These are phyloP conservation scores for Globisporangium yorkense DNA, from an alignment of 352 stramenopile genomes.

Conservation along the genomic window DNA sequence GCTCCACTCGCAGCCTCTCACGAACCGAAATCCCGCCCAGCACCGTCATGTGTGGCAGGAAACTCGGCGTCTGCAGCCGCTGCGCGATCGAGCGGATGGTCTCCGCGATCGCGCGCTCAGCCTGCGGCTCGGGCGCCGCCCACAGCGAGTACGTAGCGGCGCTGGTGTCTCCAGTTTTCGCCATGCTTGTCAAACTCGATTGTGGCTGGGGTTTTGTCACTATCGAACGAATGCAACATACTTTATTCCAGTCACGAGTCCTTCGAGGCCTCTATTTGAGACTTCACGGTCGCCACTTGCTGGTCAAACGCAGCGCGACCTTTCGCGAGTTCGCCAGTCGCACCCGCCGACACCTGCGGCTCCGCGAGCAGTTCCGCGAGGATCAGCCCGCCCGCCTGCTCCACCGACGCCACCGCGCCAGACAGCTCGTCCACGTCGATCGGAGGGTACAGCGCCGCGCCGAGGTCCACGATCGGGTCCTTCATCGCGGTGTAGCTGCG, in stretches of 20 bases:
- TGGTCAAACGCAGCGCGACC: slow-evolving; percentile 48
- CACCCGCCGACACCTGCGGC: slow-evolving; percentile 31
- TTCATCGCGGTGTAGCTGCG: slow-evolving; percentile 53
- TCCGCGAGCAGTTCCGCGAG: slow-evolving; percentile 45
- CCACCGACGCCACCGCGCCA: slow-evolving; percentile 26
- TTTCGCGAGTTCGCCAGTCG: slow-evolving; percentile 31
- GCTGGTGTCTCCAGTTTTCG: no score
- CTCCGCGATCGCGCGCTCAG: slow-evolving; percentile 16
- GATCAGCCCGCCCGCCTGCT: slow-evolving; percentile 28
- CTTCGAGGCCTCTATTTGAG: slow-evolving; percentile 41
- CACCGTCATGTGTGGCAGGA: slow-evolving; percentile 57
- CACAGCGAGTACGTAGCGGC: slow-evolving; percentile 42
- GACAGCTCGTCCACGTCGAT: slow-evolving; percentile 58
- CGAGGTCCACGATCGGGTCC: slow-evolving; percentile 74
- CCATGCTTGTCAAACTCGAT: no score
- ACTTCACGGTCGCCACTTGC: slow-evolving; percentile 51
- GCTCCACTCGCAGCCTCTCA: not conserved
- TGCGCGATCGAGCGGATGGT: slow-evolving; percentile 33
- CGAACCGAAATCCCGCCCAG: slow-evolving; percentile 39
- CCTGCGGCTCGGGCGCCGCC: slow-evolving; percentile 26
- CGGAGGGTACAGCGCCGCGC: slow-evolving; percentile 72
- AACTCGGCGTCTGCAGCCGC: slow-evolving; percentile 34
- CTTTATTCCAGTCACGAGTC: slow-evolving; percentile 16
- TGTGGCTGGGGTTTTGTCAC: not conserved
- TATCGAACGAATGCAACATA: not conserved